phyloP scores from a whole-genome alignment of 2,329 filamentous ascomycete genomes.

The Chrysoporthe deuterocubensis region DNA sequence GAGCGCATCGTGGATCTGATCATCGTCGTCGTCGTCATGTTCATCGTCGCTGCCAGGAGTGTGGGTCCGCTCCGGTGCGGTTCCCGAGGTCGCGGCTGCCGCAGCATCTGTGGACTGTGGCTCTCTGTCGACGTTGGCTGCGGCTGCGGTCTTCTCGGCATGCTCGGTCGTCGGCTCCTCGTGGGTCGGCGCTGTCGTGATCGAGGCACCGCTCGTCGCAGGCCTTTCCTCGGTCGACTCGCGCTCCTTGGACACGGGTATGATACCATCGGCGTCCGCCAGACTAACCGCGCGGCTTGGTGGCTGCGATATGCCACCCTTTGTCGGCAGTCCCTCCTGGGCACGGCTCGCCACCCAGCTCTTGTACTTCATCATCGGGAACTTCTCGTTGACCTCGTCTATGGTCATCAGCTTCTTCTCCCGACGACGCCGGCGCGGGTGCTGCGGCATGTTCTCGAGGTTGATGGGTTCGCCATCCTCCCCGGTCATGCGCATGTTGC shows the following conservation, averaged over 20 bases:
- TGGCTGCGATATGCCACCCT: slow-evolving; percentile 79
- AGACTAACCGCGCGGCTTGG: slow-evolving; percentile 75
- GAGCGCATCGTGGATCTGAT: slow-evolving; percentile 81
- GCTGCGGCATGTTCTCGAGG: slow-evolving; percentile 80
- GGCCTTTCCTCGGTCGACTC: slow-evolving; percentile 48
- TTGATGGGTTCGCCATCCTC: slow-evolving; percentile 90
- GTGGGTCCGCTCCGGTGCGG: slow-evolving; percentile 22
- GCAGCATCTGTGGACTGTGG: slow-evolving; percentile 25
- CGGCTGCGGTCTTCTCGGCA: slow-evolving; percentile 18
- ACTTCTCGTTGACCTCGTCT: slow-evolving; percentile 98
- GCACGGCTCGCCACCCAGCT: slow-evolving; percentile 85
- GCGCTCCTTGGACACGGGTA: slow-evolving; percentile 51
- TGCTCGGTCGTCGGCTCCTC: slow-evolving; percentile 22
- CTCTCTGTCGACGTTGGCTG: not conserved
- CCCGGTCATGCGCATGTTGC: slow-evolving; percentile 69
- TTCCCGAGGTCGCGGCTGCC: slow-evolving; percentile 24
- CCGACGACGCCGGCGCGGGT: slow-evolving; percentile 81
- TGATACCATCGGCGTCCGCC: slow-evolving; percentile 65
- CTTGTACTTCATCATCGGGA: slow-evolving; percentile 96
- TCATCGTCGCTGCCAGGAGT: slow-evolving; percentile 33
- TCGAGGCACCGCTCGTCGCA: slow-evolving; percentile 36
- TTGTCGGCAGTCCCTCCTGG: slow-evolving; percentile 79
- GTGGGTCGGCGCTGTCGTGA: slow-evolving; percentile 36
- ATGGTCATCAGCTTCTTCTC: slow-evolving; percentile 99
- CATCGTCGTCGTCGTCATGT: slow-evolving; percentile 73